Base-by-base conservation (phyloP, 192 early-diverging fungal genomes). In the Lunasporangiospora selenospora region DNA sequence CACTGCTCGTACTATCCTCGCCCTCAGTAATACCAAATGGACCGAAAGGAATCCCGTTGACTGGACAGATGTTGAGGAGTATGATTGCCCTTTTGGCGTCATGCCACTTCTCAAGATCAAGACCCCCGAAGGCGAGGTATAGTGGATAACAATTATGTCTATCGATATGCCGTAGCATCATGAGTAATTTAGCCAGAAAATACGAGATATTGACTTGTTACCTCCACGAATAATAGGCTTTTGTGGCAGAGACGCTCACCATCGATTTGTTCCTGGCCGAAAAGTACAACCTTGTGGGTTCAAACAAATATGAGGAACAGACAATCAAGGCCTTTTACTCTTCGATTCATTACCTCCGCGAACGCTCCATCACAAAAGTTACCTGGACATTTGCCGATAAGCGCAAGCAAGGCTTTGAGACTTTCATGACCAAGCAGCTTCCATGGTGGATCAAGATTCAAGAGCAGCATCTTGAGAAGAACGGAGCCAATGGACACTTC, bases 271-370 rank as follows among this genome's bases (percentile, higher is more conserved):
- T 31, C 44, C 42, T 67, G 11, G 65, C 65, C 8, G 45, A 67
- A 29, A 50, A 41, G 18, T 67, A 59, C 36, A 33, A 45, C 4
- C 57, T 67, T 29, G 8, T 67, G 24, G 65, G 65, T 29, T 18
- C 31, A 10, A 67, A 53, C 34, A 41, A 44, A 3, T 67, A 37
- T 15, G 56, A 67, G 24, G 57, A 53, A n/a, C 26, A 37, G 48
- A 41, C 36, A 1, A 67, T 67, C 50, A 52, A 67, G 19, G 50
- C 56, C 13, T 53, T 60, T 30, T 67, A 67, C 30, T 39, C 40
- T 12, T 43, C 39, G 18, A 59, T 67, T 21, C 65, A 67, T 26
- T 58, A 53, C 42, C 57, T 67, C 15, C 65, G 65, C 8, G 65
- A 67, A 13, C 39, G 65, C n/a, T 45, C 39, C 1, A 49, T 60